These are phyloP conservation scores for Tolypocladium cylindrosporum DNA, from an alignment of 2,329 filamentous ascomycete species.

Conservation along the genomic window DNA sequence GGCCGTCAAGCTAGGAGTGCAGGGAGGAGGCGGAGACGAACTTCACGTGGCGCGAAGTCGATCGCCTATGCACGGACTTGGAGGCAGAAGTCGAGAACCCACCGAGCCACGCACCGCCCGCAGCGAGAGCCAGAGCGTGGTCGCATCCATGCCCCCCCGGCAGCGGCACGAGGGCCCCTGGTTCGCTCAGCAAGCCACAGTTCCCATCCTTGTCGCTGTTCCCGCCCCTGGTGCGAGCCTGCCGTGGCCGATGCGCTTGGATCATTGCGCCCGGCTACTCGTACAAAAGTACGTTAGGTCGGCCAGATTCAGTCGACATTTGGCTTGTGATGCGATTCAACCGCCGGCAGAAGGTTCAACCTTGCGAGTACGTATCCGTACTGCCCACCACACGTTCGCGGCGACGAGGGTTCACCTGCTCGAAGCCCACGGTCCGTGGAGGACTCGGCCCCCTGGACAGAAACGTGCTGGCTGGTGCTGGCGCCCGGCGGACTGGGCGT, in stretches of 20 bases:
- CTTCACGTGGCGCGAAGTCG: slow-evolving; percentile 4
- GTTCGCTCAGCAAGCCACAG: slow-evolving; percentile 13
- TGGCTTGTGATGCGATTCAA: background rate
- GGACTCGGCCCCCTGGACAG: no score
- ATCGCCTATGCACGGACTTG: slow-evolving; percentile 1
- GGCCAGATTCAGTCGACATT: background rate
- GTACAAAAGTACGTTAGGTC: background rate
- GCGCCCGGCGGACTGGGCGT: background rate
- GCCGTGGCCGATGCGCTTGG: background rate
- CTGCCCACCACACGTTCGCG: background rate
- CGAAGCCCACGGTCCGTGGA: background rate
- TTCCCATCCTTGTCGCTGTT: slow-evolving; percentile 5
- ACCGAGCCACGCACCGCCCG: background rate
- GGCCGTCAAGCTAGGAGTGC: background rate
- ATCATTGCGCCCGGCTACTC: background rate
- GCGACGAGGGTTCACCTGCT: background rate
- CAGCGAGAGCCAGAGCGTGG: background rate
- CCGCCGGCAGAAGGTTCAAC: background rate
- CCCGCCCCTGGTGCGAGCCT: background rate
- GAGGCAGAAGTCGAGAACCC: background rate
- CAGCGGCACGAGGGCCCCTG: slow-evolving; percentile 20
- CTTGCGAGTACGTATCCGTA: background rate
- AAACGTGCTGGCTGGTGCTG: background rate
- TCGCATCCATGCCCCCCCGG: slow-evolving; percentile 1
- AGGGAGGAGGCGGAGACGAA: slow-evolving; percentile 1